Evolutionary conservation across 495 filamentous ascomycete species (phyloP).

Genomic region (Talaromyces ruber): DNA sequence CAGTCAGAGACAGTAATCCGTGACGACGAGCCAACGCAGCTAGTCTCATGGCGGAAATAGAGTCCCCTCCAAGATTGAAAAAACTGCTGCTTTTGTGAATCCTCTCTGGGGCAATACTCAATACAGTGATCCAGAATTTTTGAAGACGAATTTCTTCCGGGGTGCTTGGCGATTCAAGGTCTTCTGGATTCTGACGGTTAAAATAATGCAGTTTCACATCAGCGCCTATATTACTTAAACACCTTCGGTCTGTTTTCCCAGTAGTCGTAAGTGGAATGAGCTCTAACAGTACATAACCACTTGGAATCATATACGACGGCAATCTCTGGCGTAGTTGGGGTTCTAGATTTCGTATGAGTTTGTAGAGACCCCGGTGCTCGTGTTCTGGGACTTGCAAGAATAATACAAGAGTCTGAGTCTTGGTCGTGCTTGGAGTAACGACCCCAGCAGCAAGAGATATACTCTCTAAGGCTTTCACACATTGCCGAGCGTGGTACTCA

Average conservation of each 20-base stretch:
- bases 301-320: slow-evolving; percentile 45
- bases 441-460: not conserved
- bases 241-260: slow-evolving; percentile 46
- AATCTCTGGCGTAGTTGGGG: slow-evolving; percentile 6
- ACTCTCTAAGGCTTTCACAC: not conserved
- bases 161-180: not conserved
- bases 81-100: slow-evolving; percentile 37
- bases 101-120: not conserved
- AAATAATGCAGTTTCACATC: not conserved
- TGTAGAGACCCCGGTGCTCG: not conserved
- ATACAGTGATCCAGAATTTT: not conserved
- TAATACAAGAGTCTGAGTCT: not conserved
- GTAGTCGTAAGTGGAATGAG: slow-evolving; percentile 39
- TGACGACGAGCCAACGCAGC: not conserved
- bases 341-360: not conserved
- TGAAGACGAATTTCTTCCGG: not conserved
- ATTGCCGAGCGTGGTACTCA: slow-evolving; percentile 25
- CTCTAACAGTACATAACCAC: slow-evolving; percentile 39
- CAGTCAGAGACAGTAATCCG: slow-evolving; percentile 14
- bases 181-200: not conserved
- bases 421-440: not conserved
- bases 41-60: slow-evolving; percentile 44
- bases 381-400: not conserved
- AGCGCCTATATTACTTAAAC: slow-evolving; percentile 15
- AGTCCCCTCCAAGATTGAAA: slow-evolving; percentile 48